Base-by-base conservation (phyloP, 1,284 basidiomycete species). In the Microbotryomycetes sp. region DNA sequence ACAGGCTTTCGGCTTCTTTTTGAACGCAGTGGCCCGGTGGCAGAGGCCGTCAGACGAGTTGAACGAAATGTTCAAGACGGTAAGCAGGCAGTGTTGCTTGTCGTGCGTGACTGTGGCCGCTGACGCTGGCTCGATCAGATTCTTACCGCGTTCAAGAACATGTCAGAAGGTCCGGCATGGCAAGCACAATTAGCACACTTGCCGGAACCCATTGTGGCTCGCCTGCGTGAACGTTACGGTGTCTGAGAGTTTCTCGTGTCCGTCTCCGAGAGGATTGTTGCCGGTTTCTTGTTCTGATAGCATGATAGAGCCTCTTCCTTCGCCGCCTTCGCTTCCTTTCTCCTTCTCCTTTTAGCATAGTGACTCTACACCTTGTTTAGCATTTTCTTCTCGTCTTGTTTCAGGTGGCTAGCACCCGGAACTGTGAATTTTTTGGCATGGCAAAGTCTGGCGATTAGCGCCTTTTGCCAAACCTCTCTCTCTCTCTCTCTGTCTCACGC, bases 11-110 rank as follows among this genome's bases (percentile, higher is more conserved):
- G 77, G 92, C 51, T 94, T 89, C 86, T 96, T 96, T 82, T 92
- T 91, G 76, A 96, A 97, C 74, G 90, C 92, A n/a, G 88, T 96
- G 59, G 88, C 92, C 55, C 82, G 91, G 67, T 97, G 92, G 92
- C 87, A 86, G 62, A 82, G 85, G 59, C 92, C 92, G 0, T 94
- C 91, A 1, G 80, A 83, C 15, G 89, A 92, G 76, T 81, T 97
- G 56, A 90, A 93, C 75, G 80, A 80, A 62, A 93, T 93, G 88
- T 97, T 97, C 83, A 83, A 85, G 73, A 74, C 75, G 47, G 79
- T 79, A 52, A 45, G 69, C 55, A n/a, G n/a, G n/a, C 18, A 2
- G 35, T 18, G 3, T 9, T 45, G 3, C 1, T 21, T 23, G n/a
- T 24, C 62, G 73, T 66, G 47, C 35, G 23, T 67, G 67, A 65